Base-by-base conservation (phyloP, 495 filamentous ascomycete species). In the Neurospora sp. region DNA sequence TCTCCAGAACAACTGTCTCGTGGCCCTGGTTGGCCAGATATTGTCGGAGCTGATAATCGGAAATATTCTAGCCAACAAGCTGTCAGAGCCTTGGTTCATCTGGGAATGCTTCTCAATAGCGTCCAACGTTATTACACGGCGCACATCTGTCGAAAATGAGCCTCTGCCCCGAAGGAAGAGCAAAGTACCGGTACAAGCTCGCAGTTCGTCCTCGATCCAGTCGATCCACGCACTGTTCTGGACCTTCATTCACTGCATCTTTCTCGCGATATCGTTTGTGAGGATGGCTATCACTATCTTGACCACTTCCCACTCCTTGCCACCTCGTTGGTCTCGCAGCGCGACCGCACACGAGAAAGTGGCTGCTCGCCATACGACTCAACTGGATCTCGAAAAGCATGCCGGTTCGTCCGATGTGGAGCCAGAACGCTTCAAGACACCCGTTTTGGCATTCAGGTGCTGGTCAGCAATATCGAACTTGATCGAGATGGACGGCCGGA, bases 1-100 rank as follows among this genome's bases (percentile, higher is more conserved):
- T 76, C 86, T 98, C 10, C 89, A 94, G 76, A 98, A 96, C 80
- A 87, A 85, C 68, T 97, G 93, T 78, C 83, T 98, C 76, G 89
- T 92, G 20, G 85, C 91, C 8, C 84, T 99, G 68, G 90, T 98
- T 71, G 87, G 89, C 48, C 94, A 98, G 80, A 88, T 98, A 37
- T 83, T 98, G 68, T 92, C 92, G 8, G 92, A 96, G 75, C 88
- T 94, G 79, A 91, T 98, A 22, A 82, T 99, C 48, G 92, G 92
- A 22, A 92, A 92, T 70, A 84, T 88, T 70, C 82, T 98, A 70
- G 89, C 90, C 71, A 92, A 90, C 73, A 94, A 87, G 78, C 84
- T 90, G 73, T 95, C 90, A 77, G 90, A 98, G 81, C 91, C 92
- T 31, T 93, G 91, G 90, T 87, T 97, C 76, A 82, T 98, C 73